These are phyloP conservation scores for Globisporangium nunn DNA, from an alignment of 352 stramenopile genomes.

Conservation along the genomic window DNA sequence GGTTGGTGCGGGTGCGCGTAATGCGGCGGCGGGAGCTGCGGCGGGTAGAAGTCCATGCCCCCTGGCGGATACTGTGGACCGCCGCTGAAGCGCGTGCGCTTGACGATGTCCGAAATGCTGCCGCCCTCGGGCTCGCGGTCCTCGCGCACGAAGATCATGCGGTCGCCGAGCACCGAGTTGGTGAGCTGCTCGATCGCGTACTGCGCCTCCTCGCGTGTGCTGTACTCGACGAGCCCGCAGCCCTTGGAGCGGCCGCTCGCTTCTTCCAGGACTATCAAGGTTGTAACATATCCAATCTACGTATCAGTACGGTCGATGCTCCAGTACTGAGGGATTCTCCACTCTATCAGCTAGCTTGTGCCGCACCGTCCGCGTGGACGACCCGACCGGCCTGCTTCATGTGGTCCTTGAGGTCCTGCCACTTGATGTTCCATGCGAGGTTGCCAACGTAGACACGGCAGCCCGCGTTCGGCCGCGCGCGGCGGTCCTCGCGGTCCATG, in stretches of 20 bases:
- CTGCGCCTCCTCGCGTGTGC: slow-evolving; percentile 61
- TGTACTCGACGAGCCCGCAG: slow-evolving; percentile 73
- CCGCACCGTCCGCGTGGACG: slow-evolving; percentile 67
- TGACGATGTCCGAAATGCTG: slow-evolving; percentile 68
- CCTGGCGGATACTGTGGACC: neutral
- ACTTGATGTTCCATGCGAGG: slow-evolving; percentile 89
- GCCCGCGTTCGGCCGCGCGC: slow-evolving; percentile 25
- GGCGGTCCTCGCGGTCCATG: slow-evolving; percentile 83
- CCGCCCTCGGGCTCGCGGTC: slow-evolving; percentile 65
- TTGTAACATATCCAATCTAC: neutral
- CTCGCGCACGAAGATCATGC: slow-evolving; percentile 85
- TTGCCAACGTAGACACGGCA: slow-evolving; percentile 88
- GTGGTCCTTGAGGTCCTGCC: slow-evolving; percentile 95
- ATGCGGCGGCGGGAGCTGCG: slow-evolving; percentile 1
- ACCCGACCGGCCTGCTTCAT: slow-evolving; percentile 86
- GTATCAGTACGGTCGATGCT: neutral
- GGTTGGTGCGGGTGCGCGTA: neutral
- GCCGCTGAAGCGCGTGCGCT: slow-evolving; percentile 13
- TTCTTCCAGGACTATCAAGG: slow-evolving; percentile 61
- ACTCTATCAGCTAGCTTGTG: too few species aligned
- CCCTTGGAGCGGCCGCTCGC: slow-evolving; percentile 87
- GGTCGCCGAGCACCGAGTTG: slow-evolving; percentile 90
- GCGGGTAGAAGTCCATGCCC: slow-evolving; percentile 2
- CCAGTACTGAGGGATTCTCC: neutral
- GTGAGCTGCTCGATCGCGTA: slow-evolving; percentile 87